These are phyloP conservation scores for Fomes fomentarius DNA, from an alignment of 1,284 basidiomycete species.

Conservation along the genomic window DNA sequence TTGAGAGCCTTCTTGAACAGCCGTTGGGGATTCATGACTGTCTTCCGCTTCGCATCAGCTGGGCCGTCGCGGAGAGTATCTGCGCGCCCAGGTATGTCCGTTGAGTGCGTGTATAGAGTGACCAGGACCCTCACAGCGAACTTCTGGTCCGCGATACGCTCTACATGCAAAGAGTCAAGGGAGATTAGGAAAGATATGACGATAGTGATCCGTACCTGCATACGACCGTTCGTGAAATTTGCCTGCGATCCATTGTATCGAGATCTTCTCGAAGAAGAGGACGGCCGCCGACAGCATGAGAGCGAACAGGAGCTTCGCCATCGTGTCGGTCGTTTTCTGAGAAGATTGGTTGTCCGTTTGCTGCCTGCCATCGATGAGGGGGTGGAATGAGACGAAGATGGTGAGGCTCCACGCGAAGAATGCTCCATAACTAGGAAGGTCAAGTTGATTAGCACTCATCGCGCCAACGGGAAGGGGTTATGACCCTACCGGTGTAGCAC, in stretches of 20 bases:
- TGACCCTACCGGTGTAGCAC: conserved; percentile 57
- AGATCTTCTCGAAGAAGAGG: conserved; percentile 82
- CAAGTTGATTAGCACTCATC: not conserved
- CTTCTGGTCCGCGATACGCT: conserved; percentile 86
- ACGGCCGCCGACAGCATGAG: conserved; percentile 74
- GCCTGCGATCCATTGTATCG: conserved; percentile 84
- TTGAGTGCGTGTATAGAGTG: conserved; percentile 79
- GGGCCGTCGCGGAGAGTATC: conserved; percentile 63
- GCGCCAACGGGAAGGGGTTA: too few species aligned
- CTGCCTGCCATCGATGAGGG: conserved; percentile 59
- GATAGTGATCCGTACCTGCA: conserved; percentile 51
- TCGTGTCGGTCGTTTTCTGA: conserved; percentile 45
- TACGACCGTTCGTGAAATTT: conserved; percentile 92
- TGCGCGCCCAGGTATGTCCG: conserved; percentile 67
- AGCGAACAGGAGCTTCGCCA: conserved; percentile 76
- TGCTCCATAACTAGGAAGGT: conserved; percentile 60
- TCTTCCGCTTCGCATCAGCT: conserved; percentile 37
- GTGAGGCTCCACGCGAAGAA: conserved; percentile 73
- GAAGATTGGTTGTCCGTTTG: conserved; percentile 26
- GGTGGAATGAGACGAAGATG: conserved; percentile 72
- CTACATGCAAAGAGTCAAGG: conserved; percentile 37
- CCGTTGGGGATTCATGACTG: conserved; percentile 55
- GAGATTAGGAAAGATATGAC: not conserved
- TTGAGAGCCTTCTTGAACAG: conserved; percentile 76
- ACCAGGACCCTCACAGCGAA: conserved; percentile 77